A percentile compares a stretch with the other conserved stretches of the same genome.
Conservation (phyloP, 352 stramenopile genomes). For the Phytopythium boreale region DNA sequence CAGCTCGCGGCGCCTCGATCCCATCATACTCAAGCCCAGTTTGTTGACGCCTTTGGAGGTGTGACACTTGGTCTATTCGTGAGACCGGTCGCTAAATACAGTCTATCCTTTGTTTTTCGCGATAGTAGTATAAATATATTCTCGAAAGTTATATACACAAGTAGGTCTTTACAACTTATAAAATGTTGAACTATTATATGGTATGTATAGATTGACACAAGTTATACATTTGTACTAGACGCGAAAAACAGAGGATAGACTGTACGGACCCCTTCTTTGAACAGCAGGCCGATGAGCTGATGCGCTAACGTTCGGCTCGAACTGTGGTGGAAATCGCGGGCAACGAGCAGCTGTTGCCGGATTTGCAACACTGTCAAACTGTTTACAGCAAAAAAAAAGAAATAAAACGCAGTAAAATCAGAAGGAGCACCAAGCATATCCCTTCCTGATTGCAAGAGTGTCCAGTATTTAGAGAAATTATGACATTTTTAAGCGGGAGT, state of each 20-base stretch:
- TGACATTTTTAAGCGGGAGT: not conserved
- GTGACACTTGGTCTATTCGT: not conserved
- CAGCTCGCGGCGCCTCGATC: not conserved
- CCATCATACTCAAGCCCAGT: not conserved
- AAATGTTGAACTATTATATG: too few species aligned
- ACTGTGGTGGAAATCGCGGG: not conserved
- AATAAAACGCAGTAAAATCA: too few species aligned
- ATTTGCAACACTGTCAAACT: not conserved
- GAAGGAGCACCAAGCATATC: not conserved
- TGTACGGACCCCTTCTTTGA: too few species aligned
- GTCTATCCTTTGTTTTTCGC: too few species aligned
- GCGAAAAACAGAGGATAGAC: too few species aligned
- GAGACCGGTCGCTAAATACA: not conserved
- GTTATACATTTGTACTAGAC: too few species aligned
- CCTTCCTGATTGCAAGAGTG: not conserved
- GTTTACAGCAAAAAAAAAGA: not conserved
- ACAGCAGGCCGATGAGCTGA: constrained; percentile 3
- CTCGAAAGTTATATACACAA: too few species aligned
- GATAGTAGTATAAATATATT: too few species aligned
- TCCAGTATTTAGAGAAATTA: not conserved
- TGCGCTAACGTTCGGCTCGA: not conserved
- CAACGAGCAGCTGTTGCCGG: not conserved
- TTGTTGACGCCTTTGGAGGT: not conserved
- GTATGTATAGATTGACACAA: too few species aligned
- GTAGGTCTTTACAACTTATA: too few species aligned